Evolutionary conservation across 176 grass and related monocot genomes (phyloP).

Genomic region (Saccharum officinarum): DNA sequence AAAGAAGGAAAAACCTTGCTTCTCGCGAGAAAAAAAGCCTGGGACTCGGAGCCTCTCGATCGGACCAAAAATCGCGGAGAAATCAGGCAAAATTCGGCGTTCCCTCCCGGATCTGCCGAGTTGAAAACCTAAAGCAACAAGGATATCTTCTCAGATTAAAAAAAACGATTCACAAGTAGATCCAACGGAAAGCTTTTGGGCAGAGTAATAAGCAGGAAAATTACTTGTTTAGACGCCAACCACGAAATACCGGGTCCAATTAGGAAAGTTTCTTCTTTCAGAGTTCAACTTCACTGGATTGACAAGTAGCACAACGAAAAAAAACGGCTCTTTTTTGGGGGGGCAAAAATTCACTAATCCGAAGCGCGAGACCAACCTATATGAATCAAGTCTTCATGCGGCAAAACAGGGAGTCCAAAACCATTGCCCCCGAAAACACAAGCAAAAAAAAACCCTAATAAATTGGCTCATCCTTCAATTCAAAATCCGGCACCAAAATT

Average conservation of each 20-base stretch:
- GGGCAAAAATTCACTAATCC: not conserved
- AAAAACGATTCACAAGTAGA: not conserved
- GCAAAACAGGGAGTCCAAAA: slow-evolving; percentile 22
- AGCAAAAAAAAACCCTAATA: not conserved
- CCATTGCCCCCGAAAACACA: not conserved
- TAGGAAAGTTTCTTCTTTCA: slow-evolving; percentile 16
- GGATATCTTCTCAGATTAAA: not conserved
- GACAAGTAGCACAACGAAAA: not conserved
- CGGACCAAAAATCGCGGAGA: slow-evolving; percentile 40
- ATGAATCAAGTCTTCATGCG: not conserved
- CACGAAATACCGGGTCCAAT: slow-evolving; percentile 3
- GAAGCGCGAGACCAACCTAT: not conserved
- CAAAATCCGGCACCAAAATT: not conserved
- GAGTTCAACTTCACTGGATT: slow-evolving; percentile 8
- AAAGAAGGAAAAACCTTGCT: not conserved
- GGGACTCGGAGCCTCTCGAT: slow-evolving; percentile 1
- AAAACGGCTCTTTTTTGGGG: not conserved
- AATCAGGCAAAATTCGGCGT: slow-evolving; percentile 29
- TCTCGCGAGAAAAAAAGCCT: not conserved
- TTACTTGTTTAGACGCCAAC: slow-evolving; percentile 22
- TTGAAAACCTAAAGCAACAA: not conserved
- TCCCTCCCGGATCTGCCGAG: slow-evolving; percentile 40
- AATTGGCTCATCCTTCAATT: not conserved
- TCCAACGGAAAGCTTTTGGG: not conserved
- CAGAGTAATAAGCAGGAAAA: slow-evolving; percentile 5